Base-by-base conservation (phyloP, 768 basidiomycete genomes). In the Chiua virens region DNA sequence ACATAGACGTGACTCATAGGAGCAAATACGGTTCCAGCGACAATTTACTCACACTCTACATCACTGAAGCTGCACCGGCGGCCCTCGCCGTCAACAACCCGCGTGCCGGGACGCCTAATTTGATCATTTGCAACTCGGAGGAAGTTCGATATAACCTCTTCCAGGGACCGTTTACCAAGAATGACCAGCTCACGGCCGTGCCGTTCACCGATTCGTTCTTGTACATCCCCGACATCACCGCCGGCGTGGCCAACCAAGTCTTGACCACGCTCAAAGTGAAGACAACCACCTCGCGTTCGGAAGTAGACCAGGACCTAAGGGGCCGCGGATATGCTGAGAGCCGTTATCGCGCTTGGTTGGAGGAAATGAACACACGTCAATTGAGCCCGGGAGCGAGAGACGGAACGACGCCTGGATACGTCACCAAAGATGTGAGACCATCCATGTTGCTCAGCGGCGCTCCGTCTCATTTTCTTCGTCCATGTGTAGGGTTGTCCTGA, bases 141-240 rank as follows among this genome's bases (percentile, higher is more conserved):
- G 79, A 75, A 11, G 73, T 82, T 58, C 81, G 87, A 45, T 89
- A 82, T 68, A 78, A 86, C 58, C 65, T 91, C 44, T 83, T 81
- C 61, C 56, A 75, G 2, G 89, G 90, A 3, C 60, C 81, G 3
- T 92, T 93, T 71, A 86, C 85, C 25, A 82, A 82, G 66, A 88
- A 92, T 63, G 89, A 92, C 65, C 85, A 90, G 58, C 76, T 91
- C 41, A 87, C 87, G 1, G 79, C 80, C 2, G 83, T 80, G 8
- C 88, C 90, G 0, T 93, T 87, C 62, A 66, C 71, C 0, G 82
- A 91, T 60, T 52, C 72, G 8, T 88, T 89, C 73, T 53, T 79
- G 20, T 90, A 75, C 67, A 76, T 91, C 50, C 69, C 83, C 6
- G 69, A 78, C 39, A 72, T 91, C 34, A 65, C 77, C 0, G 66